Evolutionary conservation across 148 eudicot species (phyloP).

Genomic region (Diospyros lotus): DNA sequence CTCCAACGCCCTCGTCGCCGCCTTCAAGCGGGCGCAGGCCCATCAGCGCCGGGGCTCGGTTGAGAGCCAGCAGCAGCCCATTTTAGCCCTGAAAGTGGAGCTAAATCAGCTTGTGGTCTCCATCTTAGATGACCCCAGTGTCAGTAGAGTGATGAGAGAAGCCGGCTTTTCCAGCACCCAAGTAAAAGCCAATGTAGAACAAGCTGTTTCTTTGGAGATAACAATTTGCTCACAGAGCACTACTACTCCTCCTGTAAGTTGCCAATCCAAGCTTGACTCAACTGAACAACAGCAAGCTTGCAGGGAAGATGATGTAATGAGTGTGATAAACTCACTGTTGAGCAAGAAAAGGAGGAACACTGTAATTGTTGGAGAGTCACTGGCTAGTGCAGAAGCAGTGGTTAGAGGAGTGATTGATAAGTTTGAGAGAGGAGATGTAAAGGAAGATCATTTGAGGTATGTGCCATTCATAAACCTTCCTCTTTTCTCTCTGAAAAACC

Average conservation of each 20-base stretch:
- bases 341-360: slow-evolving; percentile 51
- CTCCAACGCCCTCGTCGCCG: slow-evolving; percentile 61
- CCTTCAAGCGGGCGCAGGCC: slow-evolving; percentile 86
- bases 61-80: slow-evolving; percentile 80
- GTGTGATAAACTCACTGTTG: slow-evolving; percentile 47
- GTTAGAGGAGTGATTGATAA: slow-evolving; percentile 52
- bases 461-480: slow-evolving; percentile 66
- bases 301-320: slow-evolving; percentile 39
- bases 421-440: slow-evolving; percentile 58
- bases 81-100: slow-evolving; percentile 78
- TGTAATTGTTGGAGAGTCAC: slow-evolving; percentile 53
- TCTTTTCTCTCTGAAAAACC: slow-evolving; percentile 35
- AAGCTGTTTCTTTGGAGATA: slow-evolving; percentile 39
- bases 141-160: slow-evolving; percentile 91
- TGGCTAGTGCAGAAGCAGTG: slow-evolving; percentile 45
- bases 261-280: slow-evolving; percentile 19
- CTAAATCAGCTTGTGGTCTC: slow-evolving; percentile 72
- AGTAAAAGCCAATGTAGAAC: slow-evolving; percentile 70
- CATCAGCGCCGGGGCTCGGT: slow-evolving; percentile 83
- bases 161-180: slow-evolving; percentile 85
- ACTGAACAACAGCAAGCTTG: slow-evolving; percentile 11
- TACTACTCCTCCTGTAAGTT: background rate
- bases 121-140: slow-evolving; percentile 89
- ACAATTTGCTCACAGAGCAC: slow-evolving; percentile 23
- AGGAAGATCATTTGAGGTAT: slow-evolving; percentile 35